Conservation (phyloP, 352 stramenopile genomes). For the Pythium apleroticum region DNA sequence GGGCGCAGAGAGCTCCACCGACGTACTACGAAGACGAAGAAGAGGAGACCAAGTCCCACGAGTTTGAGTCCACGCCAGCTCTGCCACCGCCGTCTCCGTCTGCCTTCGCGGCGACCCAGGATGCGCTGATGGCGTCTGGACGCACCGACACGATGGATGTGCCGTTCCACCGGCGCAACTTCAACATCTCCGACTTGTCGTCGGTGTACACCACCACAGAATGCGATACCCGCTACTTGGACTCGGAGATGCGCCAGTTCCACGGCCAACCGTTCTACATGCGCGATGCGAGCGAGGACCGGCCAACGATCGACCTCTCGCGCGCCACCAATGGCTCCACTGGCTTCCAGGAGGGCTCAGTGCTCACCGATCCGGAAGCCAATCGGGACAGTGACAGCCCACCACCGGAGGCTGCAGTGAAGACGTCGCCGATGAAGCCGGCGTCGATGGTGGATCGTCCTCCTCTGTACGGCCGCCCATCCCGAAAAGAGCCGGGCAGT, state of each 20-base stretch:
- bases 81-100: slow-evolving; percentile 47
- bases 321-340: slow-evolving; percentile 1
- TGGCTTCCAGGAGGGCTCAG: not conserved
- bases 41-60: slow-evolving; percentile 58
- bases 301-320: slow-evolving; percentile 20
- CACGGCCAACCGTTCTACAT: slow-evolving; percentile 48
- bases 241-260: slow-evolving; percentile 74
- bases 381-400: not conserved
- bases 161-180: slow-evolving; percentile 39
- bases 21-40: slow-evolving; percentile 36
- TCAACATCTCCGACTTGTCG: slow-evolving; percentile 34
- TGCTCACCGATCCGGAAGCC: not conserved
- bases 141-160: slow-evolving; percentile 32
- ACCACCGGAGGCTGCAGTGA: not conserved
- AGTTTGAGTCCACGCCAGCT: slow-evolving; percentile 44
- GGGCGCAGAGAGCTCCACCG: slow-evolving; percentile 3
- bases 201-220: slow-evolving; percentile 41
- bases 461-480: slow-evolving; percentile 24
- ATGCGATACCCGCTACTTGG: slow-evolving; percentile 62
- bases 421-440: slow-evolving; percentile 24
- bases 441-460: slow-evolving; percentile 10
- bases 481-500: slow-evolving; percentile 10
- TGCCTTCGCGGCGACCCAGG: slow-evolving; percentile 34
- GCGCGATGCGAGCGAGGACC: slow-evolving; percentile 15
- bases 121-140: slow-evolving; percentile 30